These are phyloP conservation scores for Neurospora sublineolata DNA, from an alignment of 495 filamentous ascomycete genomes.

Conservation along the genomic window DNA sequence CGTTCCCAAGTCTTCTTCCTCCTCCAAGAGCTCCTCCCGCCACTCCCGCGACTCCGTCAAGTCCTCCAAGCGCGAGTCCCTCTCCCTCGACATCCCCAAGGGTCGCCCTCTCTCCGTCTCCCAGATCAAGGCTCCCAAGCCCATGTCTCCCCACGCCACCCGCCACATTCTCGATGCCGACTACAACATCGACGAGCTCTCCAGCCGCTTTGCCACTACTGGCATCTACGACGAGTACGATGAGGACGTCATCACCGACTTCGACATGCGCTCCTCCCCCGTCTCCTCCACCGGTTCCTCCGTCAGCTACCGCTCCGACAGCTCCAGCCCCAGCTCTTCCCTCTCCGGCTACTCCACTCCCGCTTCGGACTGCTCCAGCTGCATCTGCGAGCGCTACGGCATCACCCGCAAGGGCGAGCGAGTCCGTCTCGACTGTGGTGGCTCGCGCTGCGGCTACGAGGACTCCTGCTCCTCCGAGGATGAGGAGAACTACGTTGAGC, in stretches of 20 bases:
- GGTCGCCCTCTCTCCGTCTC: conserved; percentile 77
- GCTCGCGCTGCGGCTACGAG: conserved; percentile 69
- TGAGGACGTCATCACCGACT: conserved; percentile 45
- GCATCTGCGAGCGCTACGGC: conserved; percentile 88
- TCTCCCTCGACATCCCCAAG: conserved; percentile 57
- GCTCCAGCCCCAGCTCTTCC: conserved; percentile 58
- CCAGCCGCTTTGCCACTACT: conserved; percentile 57
- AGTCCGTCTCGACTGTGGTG: conserved; percentile 90
- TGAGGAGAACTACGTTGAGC: conserved; percentile 47
- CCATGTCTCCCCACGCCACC: conserved; percentile 73
- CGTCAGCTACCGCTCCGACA: conserved; percentile 67
- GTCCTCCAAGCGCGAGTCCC: conserved; percentile 21
- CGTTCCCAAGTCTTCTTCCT: conserved; percentile 39
- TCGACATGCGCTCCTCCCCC: conserved; percentile 35
- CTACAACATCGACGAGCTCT: conserved; percentile 59
- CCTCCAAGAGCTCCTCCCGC: conserved; percentile 24
- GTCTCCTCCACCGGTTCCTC: conserved; percentile 65
- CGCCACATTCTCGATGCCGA: conserved; percentile 71
- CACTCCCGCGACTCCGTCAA: conserved; percentile 23
- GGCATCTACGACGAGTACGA: conserved; percentile 61
- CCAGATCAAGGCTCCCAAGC: conserved; percentile 85
- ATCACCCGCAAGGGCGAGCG: conserved; percentile 86
- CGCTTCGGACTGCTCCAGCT: conserved; percentile 42
- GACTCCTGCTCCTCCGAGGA: conserved; percentile 52
- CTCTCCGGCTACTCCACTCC: conserved; percentile 59